Evolutionary conservation across 2,329 filamentous ascomycete species (phyloP).

Genomic region (Xylariaceae sp.): DNA sequence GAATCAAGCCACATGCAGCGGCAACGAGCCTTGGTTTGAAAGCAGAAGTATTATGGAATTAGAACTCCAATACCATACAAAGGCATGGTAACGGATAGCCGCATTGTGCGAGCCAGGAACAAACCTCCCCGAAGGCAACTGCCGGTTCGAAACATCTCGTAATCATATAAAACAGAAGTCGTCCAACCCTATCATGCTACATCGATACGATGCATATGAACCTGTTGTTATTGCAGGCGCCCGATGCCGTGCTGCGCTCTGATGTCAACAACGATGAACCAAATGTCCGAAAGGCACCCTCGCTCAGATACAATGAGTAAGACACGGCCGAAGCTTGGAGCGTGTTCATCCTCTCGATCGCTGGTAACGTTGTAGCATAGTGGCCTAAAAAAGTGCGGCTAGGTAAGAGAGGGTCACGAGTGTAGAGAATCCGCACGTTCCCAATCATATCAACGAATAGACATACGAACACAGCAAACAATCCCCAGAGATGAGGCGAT

Average conservation of each 20-base stretch:
- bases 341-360: no score
- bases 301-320: no score
- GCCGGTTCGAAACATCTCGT: constrained; percentile 23
- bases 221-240: constrained; percentile 20
- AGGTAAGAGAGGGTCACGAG: no score
- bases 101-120: constrained; percentile 27
- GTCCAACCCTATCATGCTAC: constrained; percentile 2
- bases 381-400: no score
- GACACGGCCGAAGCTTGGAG: no score
- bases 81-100: constrained; percentile 19
- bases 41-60: constrained; percentile 12
- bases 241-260: constrained; percentile 25
- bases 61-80: constrained; percentile 15
- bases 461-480: no score
- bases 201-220: constrained; percentile 15
- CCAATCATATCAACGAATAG: no score
- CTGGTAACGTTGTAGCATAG: no score
- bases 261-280: constrained; percentile 25
- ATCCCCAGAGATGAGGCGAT: no score
- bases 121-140: constrained; percentile 26
- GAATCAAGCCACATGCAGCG: neutral
- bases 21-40: constrained; percentile 17
- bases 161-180: constrained; percentile 15
- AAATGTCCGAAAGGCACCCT: constrained; percentile 12
- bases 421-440: no score